These are phyloP conservation scores for Hypholoma sublateritium DNA, from an alignment of 768 basidiomycete species.

Conservation along the genomic window DNA sequence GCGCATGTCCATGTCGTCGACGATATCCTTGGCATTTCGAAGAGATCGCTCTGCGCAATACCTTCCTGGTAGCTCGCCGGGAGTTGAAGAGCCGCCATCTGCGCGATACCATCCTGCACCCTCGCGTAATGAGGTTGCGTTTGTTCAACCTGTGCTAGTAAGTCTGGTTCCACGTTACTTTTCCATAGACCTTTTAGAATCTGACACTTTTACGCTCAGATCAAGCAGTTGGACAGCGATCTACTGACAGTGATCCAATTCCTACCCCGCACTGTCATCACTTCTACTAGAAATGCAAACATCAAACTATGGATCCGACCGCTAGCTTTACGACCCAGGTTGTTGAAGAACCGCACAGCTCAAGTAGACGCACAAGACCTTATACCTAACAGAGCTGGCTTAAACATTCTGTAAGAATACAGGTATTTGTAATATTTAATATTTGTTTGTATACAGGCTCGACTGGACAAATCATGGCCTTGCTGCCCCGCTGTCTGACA, in stretches of 20 bases:
- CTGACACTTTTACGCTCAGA: slow-evolving; percentile 36
- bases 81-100: slow-evolving; percentile 38
- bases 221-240: slow-evolving; percentile 81
- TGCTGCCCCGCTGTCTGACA: too few species aligned
- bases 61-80: slow-evolving; percentile 39
- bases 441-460: neutral
- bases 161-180: slow-evolving; percentile 19
- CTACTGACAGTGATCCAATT: slow-evolving; percentile 75
- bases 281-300: slow-evolving; percentile 72
- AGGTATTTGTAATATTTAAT: neutral
- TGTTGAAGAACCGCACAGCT: slow-evolving; percentile 24
- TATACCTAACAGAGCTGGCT: slow-evolving; percentile 18
- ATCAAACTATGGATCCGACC: slow-evolving; percentile 87
- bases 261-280: slow-evolving; percentile 76
- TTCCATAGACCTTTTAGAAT: neutral
- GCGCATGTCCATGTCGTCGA: slow-evolving; percentile 77
- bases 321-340: slow-evolving; percentile 46
- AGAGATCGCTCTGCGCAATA: slow-evolving; percentile 62
- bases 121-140: slow-evolving; percentile 84
- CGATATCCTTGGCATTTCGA: slow-evolving; percentile 68
- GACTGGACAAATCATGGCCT: too few species aligned
- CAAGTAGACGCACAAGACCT: slow-evolving; percentile 26
- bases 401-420: neutral
- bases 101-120: slow-evolving; percentile 84
- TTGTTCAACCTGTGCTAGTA: slow-evolving; percentile 89